phyloP scores from a whole-genome alignment of 1,284 basidiomycete species.

The Exobasidium cylindrosporum region DNA sequence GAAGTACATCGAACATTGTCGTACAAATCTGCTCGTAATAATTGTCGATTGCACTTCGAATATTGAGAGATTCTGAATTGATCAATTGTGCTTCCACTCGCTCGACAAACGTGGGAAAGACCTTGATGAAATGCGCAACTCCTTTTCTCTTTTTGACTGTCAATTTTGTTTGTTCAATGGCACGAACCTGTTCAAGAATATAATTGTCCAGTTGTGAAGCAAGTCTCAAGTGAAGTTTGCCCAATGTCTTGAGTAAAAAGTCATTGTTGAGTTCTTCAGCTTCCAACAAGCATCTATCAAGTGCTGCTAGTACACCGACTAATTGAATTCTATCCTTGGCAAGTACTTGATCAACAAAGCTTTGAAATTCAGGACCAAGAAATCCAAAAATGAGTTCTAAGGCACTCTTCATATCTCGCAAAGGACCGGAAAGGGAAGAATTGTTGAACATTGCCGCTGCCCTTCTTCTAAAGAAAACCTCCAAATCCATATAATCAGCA shows the following conservation, averaged over 20 bases:
- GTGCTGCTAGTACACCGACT: conserved; percentile 73
- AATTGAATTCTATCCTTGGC: conserved; percentile 78
- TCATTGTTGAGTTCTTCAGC: conserved; percentile 74
- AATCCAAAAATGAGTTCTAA: conserved; percentile 96
- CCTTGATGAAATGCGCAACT: conserved; percentile 85
- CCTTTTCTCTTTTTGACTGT: conserved; percentile 88
- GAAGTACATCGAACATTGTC: conserved; percentile 84
- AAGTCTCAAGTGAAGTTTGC: conserved; percentile 69
- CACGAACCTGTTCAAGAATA: conserved; percentile 72
- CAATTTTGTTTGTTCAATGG: conserved; percentile 75
- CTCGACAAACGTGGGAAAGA: conserved; percentile 80
- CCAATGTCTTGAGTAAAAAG: conserved; percentile 71
- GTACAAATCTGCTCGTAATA: conserved; percentile 84
- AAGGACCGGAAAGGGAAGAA: conserved; percentile 19
- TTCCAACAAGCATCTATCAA: conserved; percentile 76
- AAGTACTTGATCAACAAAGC: conserved; percentile 77
- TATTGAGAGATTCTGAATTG: conserved; percentile 63
- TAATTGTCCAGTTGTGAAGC: conserved; percentile 32
- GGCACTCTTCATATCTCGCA: conserved; percentile 58
- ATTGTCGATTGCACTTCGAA: conserved; percentile 73
- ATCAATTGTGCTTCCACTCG: conserved; percentile 83
- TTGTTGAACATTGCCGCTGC: conserved; percentile 61
- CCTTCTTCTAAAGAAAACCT: conserved; percentile 88
- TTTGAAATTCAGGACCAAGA: conserved; percentile 75
- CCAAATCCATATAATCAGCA: conserved; percentile 90